Conservation (phyloP, 129 eudicot species). For the Solidago caesia region DNA sequence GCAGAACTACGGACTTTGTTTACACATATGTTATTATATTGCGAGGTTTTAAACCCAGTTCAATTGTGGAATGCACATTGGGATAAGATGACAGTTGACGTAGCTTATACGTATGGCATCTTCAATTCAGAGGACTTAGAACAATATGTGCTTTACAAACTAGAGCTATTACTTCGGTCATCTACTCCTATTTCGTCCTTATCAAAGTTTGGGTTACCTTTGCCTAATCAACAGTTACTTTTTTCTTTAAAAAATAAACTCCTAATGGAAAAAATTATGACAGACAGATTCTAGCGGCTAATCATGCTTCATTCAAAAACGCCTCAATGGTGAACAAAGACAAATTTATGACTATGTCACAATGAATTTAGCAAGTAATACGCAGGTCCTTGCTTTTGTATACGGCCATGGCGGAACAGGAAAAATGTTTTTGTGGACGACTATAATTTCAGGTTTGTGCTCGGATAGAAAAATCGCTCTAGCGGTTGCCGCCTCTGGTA, state of each 20-base stretch:
- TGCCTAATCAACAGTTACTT: not conserved
- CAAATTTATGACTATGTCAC: not conserved
- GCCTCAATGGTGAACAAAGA: not conserved
- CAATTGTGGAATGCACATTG: not conserved
- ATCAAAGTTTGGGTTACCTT: not conserved
- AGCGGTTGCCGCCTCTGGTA: not conserved
- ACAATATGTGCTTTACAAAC: not conserved
- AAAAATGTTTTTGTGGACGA: not conserved
- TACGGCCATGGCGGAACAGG: not conserved
- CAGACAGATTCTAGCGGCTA: not conserved
- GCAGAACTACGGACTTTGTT: not conserved
- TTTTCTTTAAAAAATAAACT: not conserved
- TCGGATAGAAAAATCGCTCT: not conserved
- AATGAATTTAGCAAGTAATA: not conserved
- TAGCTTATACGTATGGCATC: not conserved
- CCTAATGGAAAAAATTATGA: constrained; percentile 2
- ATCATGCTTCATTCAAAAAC: not conserved
- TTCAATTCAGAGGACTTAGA: not conserved
- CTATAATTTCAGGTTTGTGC: not conserved
- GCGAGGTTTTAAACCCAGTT: not conserved
- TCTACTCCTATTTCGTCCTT: not conserved
- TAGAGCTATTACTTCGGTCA: not conserved
- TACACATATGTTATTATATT: not conserved
- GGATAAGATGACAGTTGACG: not conserved
- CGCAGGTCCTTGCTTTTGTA: not conserved